Conservation (phyloP, 495 filamentous ascomycete genomes). For the Rhizodiscina lignyota region DNA sequence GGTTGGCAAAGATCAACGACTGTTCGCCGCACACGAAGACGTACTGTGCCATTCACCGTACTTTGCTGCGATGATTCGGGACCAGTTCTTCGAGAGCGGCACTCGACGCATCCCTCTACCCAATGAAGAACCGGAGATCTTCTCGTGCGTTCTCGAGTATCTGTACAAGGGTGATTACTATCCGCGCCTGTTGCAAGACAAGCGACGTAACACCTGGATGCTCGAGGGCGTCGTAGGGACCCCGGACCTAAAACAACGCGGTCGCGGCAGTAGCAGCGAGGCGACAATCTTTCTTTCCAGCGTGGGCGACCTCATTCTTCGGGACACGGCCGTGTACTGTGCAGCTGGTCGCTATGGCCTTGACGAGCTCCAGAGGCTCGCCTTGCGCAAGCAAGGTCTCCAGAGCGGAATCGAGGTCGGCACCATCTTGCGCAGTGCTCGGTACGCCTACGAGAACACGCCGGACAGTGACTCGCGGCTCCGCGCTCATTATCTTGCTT, state of each 20-base stretch:
- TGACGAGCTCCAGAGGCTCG: slow-evolving; percentile 65
- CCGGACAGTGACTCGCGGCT: slow-evolving; percentile 77
- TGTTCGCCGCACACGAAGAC: slow-evolving; percentile 61
- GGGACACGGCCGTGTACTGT: slow-evolving; percentile 86
- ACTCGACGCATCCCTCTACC: slow-evolving; percentile 39
- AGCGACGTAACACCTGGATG: slow-evolving; percentile 22
- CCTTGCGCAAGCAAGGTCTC: slow-evolving; percentile 81
- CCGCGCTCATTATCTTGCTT: slow-evolving; percentile 83
- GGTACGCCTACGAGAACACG: slow-evolving; percentile 87
- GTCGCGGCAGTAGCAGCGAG: slow-evolving; percentile 18
- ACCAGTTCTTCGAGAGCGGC: slow-evolving; percentile 37
- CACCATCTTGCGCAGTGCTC: slow-evolving; percentile 75
- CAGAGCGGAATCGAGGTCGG: slow-evolving; percentile 71
- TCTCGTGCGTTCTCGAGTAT: slow-evolving; percentile 52
- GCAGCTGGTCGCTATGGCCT: slow-evolving; percentile 71
- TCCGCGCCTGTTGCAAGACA: slow-evolving; percentile 27
- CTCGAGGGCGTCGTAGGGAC: slow-evolving; percentile 19
- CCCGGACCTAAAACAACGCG: slow-evolving; percentile 4
- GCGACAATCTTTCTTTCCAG: slow-evolving; percentile 54
- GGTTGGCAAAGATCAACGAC: slow-evolving; percentile 61
- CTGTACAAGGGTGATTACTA: slow-evolving; percentile 59
- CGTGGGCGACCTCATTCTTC: slow-evolving; percentile 52
- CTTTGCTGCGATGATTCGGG: slow-evolving; percentile 36
- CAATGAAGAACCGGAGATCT: slow-evolving; percentile 48
- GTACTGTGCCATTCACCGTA: slow-evolving; percentile 41